Conservation (phyloP, 2,329 filamentous ascomycete species). For the Pyrenophora graminea region DNA sequence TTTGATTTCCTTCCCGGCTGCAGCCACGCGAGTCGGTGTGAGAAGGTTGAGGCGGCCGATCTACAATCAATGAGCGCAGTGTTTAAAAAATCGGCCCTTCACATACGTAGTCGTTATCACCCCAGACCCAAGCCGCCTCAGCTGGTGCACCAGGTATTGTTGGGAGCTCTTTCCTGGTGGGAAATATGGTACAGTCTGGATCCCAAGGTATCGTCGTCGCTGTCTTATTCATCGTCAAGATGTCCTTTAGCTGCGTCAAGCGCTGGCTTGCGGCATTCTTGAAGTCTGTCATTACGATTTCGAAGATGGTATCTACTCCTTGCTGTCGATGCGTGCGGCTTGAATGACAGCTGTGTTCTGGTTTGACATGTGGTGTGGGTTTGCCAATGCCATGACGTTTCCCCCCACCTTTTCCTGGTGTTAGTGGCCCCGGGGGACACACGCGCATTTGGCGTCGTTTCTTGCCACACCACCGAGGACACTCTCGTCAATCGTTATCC, state of each 20-base stretch:
- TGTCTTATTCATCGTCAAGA: slow-evolving; percentile 52
- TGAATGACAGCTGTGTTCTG: too few relatives aligned
- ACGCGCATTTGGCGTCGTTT: too few relatives aligned
- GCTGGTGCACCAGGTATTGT: slow-evolving; percentile 57
- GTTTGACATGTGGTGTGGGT: neutral
- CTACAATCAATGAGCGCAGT: slow-evolving; percentile 23
- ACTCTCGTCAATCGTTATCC: neutral
- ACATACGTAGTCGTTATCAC: slow-evolving; percentile 56
- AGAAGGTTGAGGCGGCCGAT: slow-evolving; percentile 60
- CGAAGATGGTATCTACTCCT: too few relatives aligned
- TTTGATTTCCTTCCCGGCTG: slow-evolving; percentile 58
- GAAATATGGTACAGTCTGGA: slow-evolving; percentile 58
- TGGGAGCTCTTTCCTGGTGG: slow-evolving; percentile 58
- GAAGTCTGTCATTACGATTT: slow-evolving; percentile 36
- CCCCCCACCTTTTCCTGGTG: slow-evolving; percentile 7
- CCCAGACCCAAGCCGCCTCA: slow-evolving; percentile 65
- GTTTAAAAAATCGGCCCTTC: neutral
- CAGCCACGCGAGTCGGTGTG: slow-evolving; percentile 59
- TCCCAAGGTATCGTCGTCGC: slow-evolving; percentile 58
- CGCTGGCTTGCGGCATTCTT: slow-evolving; percentile 42
- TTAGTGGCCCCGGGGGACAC: neutral
- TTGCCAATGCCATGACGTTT: slow-evolving; percentile 1
- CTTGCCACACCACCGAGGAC: slow-evolving; percentile 1
- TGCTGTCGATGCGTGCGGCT: too few relatives aligned
- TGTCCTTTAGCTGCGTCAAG: slow-evolving; percentile 52